phyloP scores from a whole-genome alignment of 768 basidiomycete species.

The Lyophyllum atratum region DNA sequence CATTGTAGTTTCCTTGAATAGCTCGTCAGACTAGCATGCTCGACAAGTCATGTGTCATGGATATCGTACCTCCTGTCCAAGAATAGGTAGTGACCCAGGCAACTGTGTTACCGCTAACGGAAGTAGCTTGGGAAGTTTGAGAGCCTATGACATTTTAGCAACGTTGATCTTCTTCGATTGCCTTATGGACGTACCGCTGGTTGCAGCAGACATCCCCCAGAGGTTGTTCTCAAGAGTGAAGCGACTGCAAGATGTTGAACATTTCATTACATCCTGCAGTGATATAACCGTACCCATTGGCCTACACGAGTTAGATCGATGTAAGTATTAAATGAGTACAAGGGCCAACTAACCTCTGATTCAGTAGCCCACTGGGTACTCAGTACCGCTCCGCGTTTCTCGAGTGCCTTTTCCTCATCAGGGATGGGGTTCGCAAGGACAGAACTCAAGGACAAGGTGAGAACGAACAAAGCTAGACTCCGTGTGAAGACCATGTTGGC shows the following conservation, averaged over 20 bases:
- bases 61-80: conserved; percentile 29
- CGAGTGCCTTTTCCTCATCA: background rate
- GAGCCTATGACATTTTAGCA: conserved; percentile 20
- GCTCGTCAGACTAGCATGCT: background rate
- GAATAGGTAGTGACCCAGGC: conserved; percentile 35
- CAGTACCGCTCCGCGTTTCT: conserved; percentile 29
- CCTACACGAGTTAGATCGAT: no score
- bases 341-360: conserved; percentile 27
- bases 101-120: conserved; percentile 26
- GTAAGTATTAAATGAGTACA: conserved; percentile 26
- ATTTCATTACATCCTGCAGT: no score
- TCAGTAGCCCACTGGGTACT: conserved; percentile 30
- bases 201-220: no score
- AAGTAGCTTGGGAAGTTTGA: conserved; percentile 30
- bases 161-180: conserved; percentile 21
- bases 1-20: no score
- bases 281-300: no score
- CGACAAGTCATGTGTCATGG: background rate
- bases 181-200: no score
- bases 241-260: no score
- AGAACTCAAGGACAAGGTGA: background rate
- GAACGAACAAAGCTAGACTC: background rate
- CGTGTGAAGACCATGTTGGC: conserved; percentile 3
- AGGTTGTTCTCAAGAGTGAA: no score
- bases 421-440: conserved; percentile 1